Evolutionary conservation across 352 stramenopile species (phyloP).

Genomic region (Pythium folliculosum): DNA sequence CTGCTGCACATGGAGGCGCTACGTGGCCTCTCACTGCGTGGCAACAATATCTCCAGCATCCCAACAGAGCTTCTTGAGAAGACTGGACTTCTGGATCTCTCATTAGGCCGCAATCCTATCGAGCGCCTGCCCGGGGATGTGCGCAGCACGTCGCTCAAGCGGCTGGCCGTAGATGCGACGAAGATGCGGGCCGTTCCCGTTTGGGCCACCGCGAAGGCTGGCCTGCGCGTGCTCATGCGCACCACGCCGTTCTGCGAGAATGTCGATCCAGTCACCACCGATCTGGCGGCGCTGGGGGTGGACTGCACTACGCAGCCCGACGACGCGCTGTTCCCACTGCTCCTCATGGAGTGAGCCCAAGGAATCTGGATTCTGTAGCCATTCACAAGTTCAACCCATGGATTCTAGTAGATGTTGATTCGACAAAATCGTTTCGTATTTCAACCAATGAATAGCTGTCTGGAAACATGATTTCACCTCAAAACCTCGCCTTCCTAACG

Average conservation of each 20-base stretch:
- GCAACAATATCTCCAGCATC: slow-evolving; percentile 10
- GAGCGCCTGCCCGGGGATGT: not conserved
- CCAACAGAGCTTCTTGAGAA: slow-evolving; percentile 8
- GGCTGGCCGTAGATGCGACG: slow-evolving; percentile 10
- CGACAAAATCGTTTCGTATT: not conserved
- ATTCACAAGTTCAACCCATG: not conserved
- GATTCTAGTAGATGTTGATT: not conserved
- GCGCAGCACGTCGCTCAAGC: not conserved
- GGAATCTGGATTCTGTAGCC: not conserved
- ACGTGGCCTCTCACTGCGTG: slow-evolving; percentile 12
- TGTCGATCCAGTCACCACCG: slow-evolving; percentile 3
- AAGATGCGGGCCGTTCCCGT: slow-evolving; percentile 1
- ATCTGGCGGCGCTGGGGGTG: not conserved
- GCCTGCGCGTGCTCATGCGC: slow-evolving; percentile 3
- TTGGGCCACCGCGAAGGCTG: slow-evolving; percentile 3
- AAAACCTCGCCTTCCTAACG: slow-evolving; percentile 13
- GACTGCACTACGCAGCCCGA: slow-evolving; percentile 8
- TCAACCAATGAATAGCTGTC: not conserved
- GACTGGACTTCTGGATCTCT: slow-evolving; percentile 7
- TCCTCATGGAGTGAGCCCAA: not conserved
- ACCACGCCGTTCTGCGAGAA: slow-evolving; percentile 19
- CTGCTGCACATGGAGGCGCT: slow-evolving; percentile 12
- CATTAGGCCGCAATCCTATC: slow-evolving; percentile 17
- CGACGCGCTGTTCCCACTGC: slow-evolving; percentile 1
- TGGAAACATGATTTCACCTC: slow-evolving; percentile 11